These are phyloP conservation scores for Chamaecyparis obtusa DNA, from an alignment of 75 land plant genomes.

Conservation along the genomic window DNA sequence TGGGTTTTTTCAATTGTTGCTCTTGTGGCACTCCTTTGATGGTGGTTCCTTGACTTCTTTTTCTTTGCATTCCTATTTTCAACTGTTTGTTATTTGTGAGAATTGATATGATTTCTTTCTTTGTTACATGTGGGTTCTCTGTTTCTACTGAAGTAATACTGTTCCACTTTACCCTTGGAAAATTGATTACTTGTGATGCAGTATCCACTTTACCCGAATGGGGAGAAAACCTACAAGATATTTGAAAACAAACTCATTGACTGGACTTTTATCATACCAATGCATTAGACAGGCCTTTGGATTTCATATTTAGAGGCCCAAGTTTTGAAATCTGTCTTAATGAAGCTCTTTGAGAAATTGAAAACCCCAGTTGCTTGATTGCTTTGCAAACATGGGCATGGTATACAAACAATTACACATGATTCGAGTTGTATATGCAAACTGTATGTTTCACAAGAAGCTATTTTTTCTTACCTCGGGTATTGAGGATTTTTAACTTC, in stretches of 20 bases:
- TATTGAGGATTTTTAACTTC: too few relatives aligned
- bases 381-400: too few relatives aligned
- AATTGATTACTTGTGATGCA: background rate
- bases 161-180: background rate
- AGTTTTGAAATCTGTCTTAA: too few relatives aligned
- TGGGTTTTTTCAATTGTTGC: background rate
- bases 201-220: background rate
- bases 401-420: too few relatives aligned
- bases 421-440: too few relatives aligned
- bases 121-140: background rate
- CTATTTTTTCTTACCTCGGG: too few relatives aligned
- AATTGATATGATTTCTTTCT: background rate
- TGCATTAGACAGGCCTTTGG: background rate
- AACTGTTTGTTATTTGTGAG: background rate
- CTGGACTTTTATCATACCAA: background rate
- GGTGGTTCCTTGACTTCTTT: background rate
- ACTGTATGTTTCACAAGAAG: too few relatives aligned
- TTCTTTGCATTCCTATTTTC: background rate
- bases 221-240: background rate
- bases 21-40: background rate
- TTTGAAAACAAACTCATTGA: background rate
- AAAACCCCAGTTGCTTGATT: too few relatives aligned
- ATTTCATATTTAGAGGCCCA: background rate
- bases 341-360: too few relatives aligned
- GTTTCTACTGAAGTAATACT: background rate